Base-by-base conservation (phyloP, 331 rosid species). In the Quercus phellos region DNA sequence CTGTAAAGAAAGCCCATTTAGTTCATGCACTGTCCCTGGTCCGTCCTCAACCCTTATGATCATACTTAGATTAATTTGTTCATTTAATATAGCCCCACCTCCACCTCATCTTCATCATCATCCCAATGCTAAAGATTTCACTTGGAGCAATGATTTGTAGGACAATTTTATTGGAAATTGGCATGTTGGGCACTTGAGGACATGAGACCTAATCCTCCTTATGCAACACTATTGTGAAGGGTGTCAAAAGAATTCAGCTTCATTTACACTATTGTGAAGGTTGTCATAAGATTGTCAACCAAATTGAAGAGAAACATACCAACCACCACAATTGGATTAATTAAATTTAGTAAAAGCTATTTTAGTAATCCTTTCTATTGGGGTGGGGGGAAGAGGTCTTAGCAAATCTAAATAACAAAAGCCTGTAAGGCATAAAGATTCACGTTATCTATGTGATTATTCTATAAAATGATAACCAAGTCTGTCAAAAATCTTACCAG, bases 401-500 rank as follows among this genome's bases (percentile, higher is more conserved):
- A n/a, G 24, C 16, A 32, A 66, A 66, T 35, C 3, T 66, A 35
- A 34, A 30, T 32, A 18, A 18, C 3, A 35, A 32, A 34, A 66
- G 19, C 51, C 71, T 11, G 3, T 12, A 3, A 46, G 53, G 53
- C 53, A 46, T 46, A 46, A 46, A 46, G 53, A 46, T 19, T 63
- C 53, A 54, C 63, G 78, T 21, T 51, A 70, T 59, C 34, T 6
- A 19, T 59, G 4, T 43, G 27, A 58, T 70, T 55, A 6, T 32
- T 67, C 16, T 26, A 32, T 19, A 72, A 53, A 16, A 51, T 3
- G 29, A 19, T 55, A 58, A 46, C 6, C 32, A 78, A 30, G 17
- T 35, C 22, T 6, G 17, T 26, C 21, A 56, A 58, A 30, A 77
- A 59, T 51, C 76, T 64, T 87, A 95, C 99, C 98, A 95, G 87